phyloP scores from a whole-genome alignment of 2,329 filamentous ascomycete species.

The Pseudocercospora musae region DNA sequence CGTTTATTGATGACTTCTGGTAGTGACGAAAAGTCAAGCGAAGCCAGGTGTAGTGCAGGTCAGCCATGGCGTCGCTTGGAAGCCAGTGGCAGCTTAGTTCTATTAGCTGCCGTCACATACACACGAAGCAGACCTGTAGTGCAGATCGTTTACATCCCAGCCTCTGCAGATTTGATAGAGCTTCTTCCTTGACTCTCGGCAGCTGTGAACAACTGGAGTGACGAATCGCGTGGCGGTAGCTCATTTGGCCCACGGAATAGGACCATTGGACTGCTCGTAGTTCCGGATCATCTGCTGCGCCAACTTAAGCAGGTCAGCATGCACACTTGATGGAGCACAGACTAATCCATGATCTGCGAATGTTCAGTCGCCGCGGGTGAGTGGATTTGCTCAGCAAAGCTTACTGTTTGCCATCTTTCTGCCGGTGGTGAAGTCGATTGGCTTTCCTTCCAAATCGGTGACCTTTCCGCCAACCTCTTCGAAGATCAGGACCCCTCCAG shows the following conservation, averaged over 20 bases:
- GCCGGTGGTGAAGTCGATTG: conserved; percentile 44
- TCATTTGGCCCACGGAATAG: conserved; percentile 18
- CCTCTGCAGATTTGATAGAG: background rate
- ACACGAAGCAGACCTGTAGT: background rate
- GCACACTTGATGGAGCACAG: conserved; percentile 23
- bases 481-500: conserved; percentile 40
- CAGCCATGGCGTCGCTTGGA: background rate
- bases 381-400: background rate
- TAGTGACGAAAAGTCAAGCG: background rate
- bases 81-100: background rate
- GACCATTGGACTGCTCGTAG: conserved; percentile 15
- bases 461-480: conserved; percentile 45
- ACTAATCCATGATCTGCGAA: conserved; percentile 23
- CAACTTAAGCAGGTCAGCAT: conserved; percentile 20
- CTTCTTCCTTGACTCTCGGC: background rate
- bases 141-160: background rate
- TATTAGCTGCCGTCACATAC: background rate
- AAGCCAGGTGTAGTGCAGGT: background rate
- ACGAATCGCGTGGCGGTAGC: background rate
- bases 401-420: conserved; percentile 26
- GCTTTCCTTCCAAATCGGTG: conserved; percentile 50
- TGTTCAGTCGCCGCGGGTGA: conserved; percentile 7
- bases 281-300: conserved; percentile 18
- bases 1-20: background rate
- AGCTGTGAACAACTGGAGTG: background rate